These are phyloP conservation scores for Zangia roseola DNA, from an alignment of 768 basidiomycete genomes.

Conservation along the genomic window DNA sequence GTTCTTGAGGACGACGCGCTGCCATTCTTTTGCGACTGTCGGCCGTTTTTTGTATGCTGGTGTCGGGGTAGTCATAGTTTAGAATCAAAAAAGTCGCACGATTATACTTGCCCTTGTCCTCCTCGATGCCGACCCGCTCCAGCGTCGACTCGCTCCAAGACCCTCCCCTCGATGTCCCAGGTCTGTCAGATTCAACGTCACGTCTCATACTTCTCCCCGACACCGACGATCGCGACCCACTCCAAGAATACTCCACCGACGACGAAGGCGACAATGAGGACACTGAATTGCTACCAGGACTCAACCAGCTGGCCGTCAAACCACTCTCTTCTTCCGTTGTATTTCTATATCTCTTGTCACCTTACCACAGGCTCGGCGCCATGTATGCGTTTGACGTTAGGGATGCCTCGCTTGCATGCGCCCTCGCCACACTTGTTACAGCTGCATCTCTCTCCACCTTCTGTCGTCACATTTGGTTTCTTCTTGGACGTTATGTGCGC, in stretches of 20 bases:
- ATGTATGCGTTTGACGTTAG: constrained; percentile 51
- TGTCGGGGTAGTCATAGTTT: constrained; percentile 3
- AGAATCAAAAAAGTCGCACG: constrained; percentile 19
- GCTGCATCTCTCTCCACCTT: constrained; percentile 61
- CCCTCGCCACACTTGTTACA: constrained; percentile 47
- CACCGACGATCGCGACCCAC: constrained; percentile 39
- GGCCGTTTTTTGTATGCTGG: constrained; percentile 6
- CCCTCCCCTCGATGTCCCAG: constrained; percentile 1
- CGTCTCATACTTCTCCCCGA: constrained; percentile 66
- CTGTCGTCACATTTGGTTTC: constrained; percentile 70
- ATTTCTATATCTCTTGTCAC: constrained; percentile 67
- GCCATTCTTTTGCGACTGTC: constrained; percentile 27
- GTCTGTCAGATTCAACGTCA: constrained; percentile 42
- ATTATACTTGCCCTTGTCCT: constrained; percentile 9
- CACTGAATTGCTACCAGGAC: constrained; percentile 3
- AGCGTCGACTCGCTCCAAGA: constrained; percentile 9
- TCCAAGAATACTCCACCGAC: constrained; percentile 40
- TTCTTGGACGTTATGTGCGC: constrained; percentile 71
- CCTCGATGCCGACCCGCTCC: constrained; percentile 8
- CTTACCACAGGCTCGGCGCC: constrained; percentile 71
- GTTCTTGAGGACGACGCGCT: constrained; percentile 29
- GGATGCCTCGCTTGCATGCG: constrained; percentile 46
- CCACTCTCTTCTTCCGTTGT: constrained; percentile 56
- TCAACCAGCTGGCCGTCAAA: constrained; percentile 28
- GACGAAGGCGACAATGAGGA: constrained; percentile 43